Conservation (phyloP, 1,139 yeast species). For the Suhomyces coccinellae region DNA sequence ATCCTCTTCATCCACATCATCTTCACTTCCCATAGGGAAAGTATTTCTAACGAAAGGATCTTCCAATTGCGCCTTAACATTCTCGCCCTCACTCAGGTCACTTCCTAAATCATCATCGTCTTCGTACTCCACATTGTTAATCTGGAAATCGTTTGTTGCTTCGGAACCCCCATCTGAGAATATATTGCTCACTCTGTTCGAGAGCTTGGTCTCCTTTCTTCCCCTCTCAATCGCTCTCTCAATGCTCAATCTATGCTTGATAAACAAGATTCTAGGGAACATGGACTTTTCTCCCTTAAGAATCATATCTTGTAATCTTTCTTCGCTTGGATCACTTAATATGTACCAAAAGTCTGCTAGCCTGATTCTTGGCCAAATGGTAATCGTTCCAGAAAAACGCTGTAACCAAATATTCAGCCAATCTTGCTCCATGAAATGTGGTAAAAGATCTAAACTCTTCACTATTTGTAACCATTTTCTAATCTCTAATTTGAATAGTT, state of each 20-base stretch:
- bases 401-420: slow-evolving; percentile 81
- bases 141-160: slow-evolving; percentile 12
- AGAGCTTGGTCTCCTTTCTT: slow-evolving; percentile 25
- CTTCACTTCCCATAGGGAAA: slow-evolving; percentile 13
- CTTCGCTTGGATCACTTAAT: slow-evolving; percentile 66
- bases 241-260: slow-evolving; percentile 60
- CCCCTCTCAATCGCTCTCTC: slow-evolving; percentile 67
- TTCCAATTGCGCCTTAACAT: too few species aligned
- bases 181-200: slow-evolving; percentile 12
- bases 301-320: slow-evolving; percentile 55
- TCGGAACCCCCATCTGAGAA: slow-evolving; percentile 9
- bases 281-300: slow-evolving; percentile 64
- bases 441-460: slow-evolving; percentile 64
- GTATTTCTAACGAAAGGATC: neutral
- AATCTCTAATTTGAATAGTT: slow-evolving; percentile 67
- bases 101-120: slow-evolving; percentile 21
- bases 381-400: slow-evolving; percentile 71
- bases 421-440: slow-evolving; percentile 70
- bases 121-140: slow-evolving; percentile 17
- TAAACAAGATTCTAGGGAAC: slow-evolving; percentile 65
- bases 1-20: slow-evolving; percentile 15
- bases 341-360: slow-evolving; percentile 63
- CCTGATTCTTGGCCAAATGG: slow-evolving; percentile 71
- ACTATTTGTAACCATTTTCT: slow-evolving; percentile 73
- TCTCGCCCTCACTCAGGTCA: slow-evolving; percentile 19